A percentile compares a stretch with the other conserved stretches of the same genome.
phyloP scores from a whole-genome alignment of 78 protist species.

The Planoprotostelium fungivorum region DNA sequence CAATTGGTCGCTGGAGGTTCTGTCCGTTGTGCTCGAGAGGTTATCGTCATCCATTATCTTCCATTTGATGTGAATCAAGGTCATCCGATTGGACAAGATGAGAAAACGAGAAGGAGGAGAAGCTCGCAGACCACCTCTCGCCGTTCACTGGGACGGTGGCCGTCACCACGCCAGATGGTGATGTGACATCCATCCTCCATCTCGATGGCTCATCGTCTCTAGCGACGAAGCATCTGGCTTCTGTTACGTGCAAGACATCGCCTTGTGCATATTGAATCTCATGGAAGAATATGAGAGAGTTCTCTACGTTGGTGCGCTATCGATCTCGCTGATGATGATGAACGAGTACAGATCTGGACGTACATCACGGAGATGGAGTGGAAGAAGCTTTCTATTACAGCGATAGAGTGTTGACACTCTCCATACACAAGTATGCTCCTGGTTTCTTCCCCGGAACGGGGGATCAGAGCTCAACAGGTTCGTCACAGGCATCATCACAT shows the following conservation, averaged over 20 bases:
- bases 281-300: conserved; percentile 47
- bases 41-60: neutral
- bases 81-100: neutral
- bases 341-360: neutral
- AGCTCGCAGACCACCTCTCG: neutral
- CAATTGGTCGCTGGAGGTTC: neutral
- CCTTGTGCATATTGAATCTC: conserved; percentile 92
- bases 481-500: no score
- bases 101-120: neutral
- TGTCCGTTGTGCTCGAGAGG: neutral
- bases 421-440: conserved; percentile 92
- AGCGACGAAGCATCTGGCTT: conserved; percentile 92
- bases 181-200: neutral
- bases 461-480: conserved; percentile 16
- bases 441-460: conserved; percentile 99
- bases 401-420: conserved; percentile 94
- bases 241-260: conserved; percentile 99
- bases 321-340: no score
- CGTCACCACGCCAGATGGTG: neutral
- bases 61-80: neutral
- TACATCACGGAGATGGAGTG: conserved; percentile 37
- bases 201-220: no score
- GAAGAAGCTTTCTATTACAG: conserved; percentile 93
- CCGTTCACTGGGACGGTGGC: neutral
- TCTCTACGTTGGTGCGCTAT: neutral